Conservation (phyloP, 768 basidiomycete genomes). For the Pisolithus albus region DNA sequence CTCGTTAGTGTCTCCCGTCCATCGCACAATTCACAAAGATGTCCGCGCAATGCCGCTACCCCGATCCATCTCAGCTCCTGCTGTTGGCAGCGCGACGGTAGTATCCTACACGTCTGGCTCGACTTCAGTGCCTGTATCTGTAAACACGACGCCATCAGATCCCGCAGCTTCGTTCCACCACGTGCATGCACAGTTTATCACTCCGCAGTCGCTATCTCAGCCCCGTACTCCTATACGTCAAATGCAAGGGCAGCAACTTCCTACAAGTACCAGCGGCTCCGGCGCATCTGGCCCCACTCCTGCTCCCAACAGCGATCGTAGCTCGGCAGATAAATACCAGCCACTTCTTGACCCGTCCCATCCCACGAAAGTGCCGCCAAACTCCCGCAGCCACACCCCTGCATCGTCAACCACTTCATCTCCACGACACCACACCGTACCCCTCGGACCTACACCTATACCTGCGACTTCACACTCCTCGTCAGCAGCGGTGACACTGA, state of each 20-base stretch:
- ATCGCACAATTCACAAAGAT: constrained; percentile 7
- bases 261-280: constrained; percentile 12
- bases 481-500: constrained; percentile 27
- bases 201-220: constrained; percentile 20
- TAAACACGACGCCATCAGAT: constrained; percentile 22
- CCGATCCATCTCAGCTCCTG: constrained; percentile 38
- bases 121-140: constrained; percentile 17
- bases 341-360: constrained; percentile 12
- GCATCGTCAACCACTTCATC: constrained; percentile 54
- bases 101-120: constrained; percentile 6
- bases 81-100: constrained; percentile 15
- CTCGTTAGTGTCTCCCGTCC: constrained; percentile 22
- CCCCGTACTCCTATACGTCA: constrained; percentile 11
- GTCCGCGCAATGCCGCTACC: constrained; percentile 23
- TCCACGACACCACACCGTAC: constrained; percentile 37
- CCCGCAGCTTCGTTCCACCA: constrained; percentile 6
- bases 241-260: constrained; percentile 8
- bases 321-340: constrained; percentile 6
- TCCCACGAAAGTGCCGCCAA: constrained; percentile 24
- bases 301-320: constrained; percentile 15
- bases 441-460: neutral
- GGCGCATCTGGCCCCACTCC: constrained; percentile 21
- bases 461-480: neutral
- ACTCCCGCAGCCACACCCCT: constrained; percentile 47
- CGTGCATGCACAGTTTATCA: constrained; percentile 2